Conservation (phyloP, 768 basidiomycete species). For the Mycena pura region DNA sequence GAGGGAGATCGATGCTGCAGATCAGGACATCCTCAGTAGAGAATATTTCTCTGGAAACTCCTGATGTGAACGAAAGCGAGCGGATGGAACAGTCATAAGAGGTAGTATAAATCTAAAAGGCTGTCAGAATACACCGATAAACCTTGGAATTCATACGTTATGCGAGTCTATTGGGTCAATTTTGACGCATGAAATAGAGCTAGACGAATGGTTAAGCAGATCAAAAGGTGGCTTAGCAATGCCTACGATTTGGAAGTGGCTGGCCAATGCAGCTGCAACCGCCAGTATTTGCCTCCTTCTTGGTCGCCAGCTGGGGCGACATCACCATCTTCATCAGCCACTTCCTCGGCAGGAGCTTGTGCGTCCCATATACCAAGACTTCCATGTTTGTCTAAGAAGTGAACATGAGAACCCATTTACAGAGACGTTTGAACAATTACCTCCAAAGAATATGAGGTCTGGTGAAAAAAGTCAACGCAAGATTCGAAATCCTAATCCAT, state of each 20-base stretch:
- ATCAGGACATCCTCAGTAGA: slow-evolving; percentile 67
- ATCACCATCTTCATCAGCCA: slow-evolving; percentile 68
- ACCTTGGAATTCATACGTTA: slow-evolving; percentile 52
- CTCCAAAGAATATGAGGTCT: slow-evolving; percentile 89
- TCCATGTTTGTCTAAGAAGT: slow-evolving; percentile 76
- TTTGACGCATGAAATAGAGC: slow-evolving; percentile 77
- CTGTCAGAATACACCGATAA: slow-evolving; percentile 5
- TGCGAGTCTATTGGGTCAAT: slow-evolving; percentile 79
- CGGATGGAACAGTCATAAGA: slow-evolving; percentile 86
- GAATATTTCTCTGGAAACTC: slow-evolving; percentile 73
- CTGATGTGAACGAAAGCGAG: slow-evolving; percentile 72
- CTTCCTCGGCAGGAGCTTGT: slow-evolving; percentile 69
- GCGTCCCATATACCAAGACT: slow-evolving; percentile 89
- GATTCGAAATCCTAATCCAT: too few relatives aligned
- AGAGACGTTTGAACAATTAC: slow-evolving; percentile 39
- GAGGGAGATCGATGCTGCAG: slow-evolving; percentile 72
- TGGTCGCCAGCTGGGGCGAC: slow-evolving; percentile 43
- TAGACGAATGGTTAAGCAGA: neutral
- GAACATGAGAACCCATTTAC: neutral
- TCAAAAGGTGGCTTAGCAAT: neutral
- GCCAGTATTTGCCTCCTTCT: slow-evolving; percentile 81
- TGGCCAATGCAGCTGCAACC: slow-evolving; percentile 85
- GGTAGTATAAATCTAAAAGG: slow-evolving; percentile 72
- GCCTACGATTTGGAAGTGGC: slow-evolving; percentile 67
- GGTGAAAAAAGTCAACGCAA: slow-evolving; percentile 64